phyloP scores from a whole-genome alignment of 345 rosid species.

The Eucalyptus rudis region DNA sequence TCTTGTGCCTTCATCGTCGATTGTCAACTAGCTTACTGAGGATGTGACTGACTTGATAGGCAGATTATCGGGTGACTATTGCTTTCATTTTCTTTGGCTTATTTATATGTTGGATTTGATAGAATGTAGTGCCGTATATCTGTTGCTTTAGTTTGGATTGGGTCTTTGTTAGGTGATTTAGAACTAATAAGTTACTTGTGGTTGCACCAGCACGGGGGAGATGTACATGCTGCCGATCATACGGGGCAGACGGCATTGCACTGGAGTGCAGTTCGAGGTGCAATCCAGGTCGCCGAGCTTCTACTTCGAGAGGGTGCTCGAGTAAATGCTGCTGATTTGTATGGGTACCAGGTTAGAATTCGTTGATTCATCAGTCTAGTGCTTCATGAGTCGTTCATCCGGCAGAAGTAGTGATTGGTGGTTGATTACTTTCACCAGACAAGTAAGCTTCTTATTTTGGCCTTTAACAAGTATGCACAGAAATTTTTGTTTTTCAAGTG shows the following conservation, averaged over 20 bases:
- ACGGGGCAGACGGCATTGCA: constrained; percentile 94
- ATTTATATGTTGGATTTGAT: neutral
- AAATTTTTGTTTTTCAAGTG: neutral
- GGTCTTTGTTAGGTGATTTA: neutral
- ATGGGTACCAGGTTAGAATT: constrained; percentile 83
- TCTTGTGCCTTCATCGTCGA: neutral
- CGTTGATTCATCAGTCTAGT: neutral
- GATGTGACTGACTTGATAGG: neutral
- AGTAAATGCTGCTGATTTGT: constrained; percentile 60
- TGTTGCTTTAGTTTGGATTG: neutral
- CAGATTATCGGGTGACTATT: neutral
- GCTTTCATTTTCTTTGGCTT: neutral
- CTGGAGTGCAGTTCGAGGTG: constrained; percentile 99
- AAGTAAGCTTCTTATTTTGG: neutral
- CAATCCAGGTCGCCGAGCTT: constrained; percentile 79
- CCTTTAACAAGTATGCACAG: neutral
- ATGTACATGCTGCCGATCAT: constrained; percentile 74
- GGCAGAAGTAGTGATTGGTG: neutral
- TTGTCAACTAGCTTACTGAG: neutral
- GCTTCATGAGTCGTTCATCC: neutral
- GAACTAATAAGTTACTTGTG: neutral
- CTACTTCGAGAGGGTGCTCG: constrained; percentile 80
- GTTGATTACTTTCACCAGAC: neutral
- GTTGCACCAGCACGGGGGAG: constrained; percentile 76
- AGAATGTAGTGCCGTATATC: neutral